A percentile compares a stretch with the other conserved stretches of the same genome.
Conservation (phyloP, 2,329 filamentous ascomycete species). For the Epichloe scottii region DNA sequence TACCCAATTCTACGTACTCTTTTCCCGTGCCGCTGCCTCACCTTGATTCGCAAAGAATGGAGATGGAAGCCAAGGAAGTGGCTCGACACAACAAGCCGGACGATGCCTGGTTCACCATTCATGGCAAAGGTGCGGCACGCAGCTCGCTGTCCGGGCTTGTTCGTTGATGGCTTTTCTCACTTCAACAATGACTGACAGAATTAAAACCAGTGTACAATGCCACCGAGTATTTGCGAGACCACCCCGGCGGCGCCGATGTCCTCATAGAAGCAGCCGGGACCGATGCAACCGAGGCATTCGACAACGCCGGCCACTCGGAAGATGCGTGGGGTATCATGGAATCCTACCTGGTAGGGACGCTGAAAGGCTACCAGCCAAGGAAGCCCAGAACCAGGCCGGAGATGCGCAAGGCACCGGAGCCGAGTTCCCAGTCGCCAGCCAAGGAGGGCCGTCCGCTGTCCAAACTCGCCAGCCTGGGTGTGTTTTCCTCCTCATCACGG, state of each 20-base stretch:
- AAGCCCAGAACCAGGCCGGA: slow-evolving; percentile 6
- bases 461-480: neutral
- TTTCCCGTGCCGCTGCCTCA: too few species aligned
- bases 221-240: slow-evolving; percentile 43
- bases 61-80: too few species aligned
- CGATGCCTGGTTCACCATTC: too few species aligned
- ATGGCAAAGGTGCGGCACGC: too few species aligned
- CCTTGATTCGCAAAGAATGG: too few species aligned
- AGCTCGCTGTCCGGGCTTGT: too few species aligned
- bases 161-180: too few species aligned
- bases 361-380: slow-evolving; percentile 17
- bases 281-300: slow-evolving; percentile 68
- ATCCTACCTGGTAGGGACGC: slow-evolving; percentile 23
- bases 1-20: too few species aligned
- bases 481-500: neutral
- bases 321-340: slow-evolving; percentile 33
- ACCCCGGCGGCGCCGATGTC: slow-evolving; percentile 65
- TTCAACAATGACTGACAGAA: too few species aligned
- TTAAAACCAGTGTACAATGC: slow-evolving; percentile 31
- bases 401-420: neutral
- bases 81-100: too few species aligned
- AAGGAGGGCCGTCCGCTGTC: neutral
- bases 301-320: slow-evolving; percentile 74
- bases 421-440: neutral
- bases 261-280: slow-evolving; percentile 66